phyloP scores from a whole-genome alignment of 805 yeast species.

The Candida nanaspora region DNA sequence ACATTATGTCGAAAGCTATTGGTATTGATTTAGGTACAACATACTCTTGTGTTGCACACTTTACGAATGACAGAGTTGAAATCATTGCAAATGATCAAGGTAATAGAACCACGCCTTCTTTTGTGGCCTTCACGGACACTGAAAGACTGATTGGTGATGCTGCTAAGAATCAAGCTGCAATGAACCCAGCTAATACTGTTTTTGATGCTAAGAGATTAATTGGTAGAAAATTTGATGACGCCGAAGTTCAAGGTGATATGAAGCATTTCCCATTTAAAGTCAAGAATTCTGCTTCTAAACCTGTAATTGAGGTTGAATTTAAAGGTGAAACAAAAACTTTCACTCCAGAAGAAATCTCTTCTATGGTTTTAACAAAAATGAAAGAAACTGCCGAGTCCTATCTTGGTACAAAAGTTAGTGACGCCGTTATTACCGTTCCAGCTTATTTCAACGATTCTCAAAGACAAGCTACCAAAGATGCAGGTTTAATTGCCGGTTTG shows the following conservation, averaged over 20 bases:
- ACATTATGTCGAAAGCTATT: constrained; percentile 42
- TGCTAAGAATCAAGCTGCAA: constrained; percentile 95
- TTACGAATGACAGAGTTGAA: constrained; percentile 87
- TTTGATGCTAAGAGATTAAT: constrained; percentile 90
- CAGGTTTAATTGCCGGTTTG: constrained; percentile 70
- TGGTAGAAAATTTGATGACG: constrained; percentile 82
- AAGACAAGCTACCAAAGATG: constrained; percentile 76
- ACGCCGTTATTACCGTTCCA: constrained; percentile 81
- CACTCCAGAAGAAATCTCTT: constrained; percentile 92
- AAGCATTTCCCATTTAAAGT: constrained; percentile 92
- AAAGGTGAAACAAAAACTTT: constrained; percentile 88
- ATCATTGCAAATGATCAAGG: constrained; percentile 98
- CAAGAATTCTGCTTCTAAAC: constrained; percentile 76
- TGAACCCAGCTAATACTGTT: constrained; percentile 87
- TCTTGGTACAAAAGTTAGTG: constrained; percentile 43
- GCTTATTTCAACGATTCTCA: constrained; percentile 80
- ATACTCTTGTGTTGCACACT: constrained; percentile 94
- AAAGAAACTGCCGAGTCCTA: constrained; percentile 57
- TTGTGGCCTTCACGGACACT: constrained; percentile 87
- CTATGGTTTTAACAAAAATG: constrained; percentile 74
- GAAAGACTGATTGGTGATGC: constrained; percentile 96
- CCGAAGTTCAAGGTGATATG: constrained; percentile 75
- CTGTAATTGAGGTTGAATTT: constrained; percentile 84
- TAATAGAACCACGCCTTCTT: constrained; percentile 96
- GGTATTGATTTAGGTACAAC: constrained; percentile 86